Evolutionary conservation across 2,329 filamentous ascomycete species (phyloP).

Genomic region (Plectosphaerella cucumerina): DNA sequence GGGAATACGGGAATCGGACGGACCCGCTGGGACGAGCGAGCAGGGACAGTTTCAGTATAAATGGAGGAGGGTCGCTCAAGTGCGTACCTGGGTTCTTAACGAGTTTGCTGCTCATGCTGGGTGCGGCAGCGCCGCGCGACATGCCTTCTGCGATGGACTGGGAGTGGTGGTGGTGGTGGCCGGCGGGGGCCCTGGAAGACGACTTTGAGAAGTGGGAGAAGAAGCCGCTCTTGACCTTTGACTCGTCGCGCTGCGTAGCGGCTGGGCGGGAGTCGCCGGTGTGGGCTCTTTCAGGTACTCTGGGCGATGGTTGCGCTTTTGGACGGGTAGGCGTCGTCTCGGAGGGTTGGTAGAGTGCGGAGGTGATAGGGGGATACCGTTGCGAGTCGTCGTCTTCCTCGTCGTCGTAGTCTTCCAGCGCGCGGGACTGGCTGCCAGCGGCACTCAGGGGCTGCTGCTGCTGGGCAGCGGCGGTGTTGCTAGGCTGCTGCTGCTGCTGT

Average conservation of each 20-base stretch:
- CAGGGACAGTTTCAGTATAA: not conserved
- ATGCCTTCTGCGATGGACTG: conserved; percentile 32
- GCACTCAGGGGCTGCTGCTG: conserved; percentile 9
- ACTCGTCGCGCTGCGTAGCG: conserved; percentile 18
- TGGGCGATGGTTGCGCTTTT: conserved; percentile 18
- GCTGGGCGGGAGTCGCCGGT: not conserved
- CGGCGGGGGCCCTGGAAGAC: not conserved
- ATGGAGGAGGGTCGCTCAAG: conserved; percentile 1
- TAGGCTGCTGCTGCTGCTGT: conserved; percentile 1
- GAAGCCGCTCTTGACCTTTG: conserved; percentile 39
- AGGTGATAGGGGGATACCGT: conserved; percentile 21
- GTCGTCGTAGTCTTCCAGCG: conserved; percentile 12
- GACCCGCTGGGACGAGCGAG: not conserved
- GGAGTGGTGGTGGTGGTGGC: conserved; percentile 24
- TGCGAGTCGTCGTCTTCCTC: conserved; percentile 16
- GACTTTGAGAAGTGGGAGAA: conserved; percentile 46
- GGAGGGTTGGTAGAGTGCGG: conserved; percentile 17
- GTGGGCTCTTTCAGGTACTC: not conserved
- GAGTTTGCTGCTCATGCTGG: conserved; percentile 13
- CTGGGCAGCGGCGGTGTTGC: conserved; percentile 6
- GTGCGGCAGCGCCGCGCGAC: conserved; percentile 30
- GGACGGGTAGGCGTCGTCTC: conserved; percentile 14
- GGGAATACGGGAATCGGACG: not conserved
- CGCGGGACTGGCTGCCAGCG: conserved; percentile 6
- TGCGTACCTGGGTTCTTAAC: conserved; percentile 15